Conservation (phyloP, 2,329 filamentous ascomycete genomes). For the Fusarium pseudocircinatum region DNA sequence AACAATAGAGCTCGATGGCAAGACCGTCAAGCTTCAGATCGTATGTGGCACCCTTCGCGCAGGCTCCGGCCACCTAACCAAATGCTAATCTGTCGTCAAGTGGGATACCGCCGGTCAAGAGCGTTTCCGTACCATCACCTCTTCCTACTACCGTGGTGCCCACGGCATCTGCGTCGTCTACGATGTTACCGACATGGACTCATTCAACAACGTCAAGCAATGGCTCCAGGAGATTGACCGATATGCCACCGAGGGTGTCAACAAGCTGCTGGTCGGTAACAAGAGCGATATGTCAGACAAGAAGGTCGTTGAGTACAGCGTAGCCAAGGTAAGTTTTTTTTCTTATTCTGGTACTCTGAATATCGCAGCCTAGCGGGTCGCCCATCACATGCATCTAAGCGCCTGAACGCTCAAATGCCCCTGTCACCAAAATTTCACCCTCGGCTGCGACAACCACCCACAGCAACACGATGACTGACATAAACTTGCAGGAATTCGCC, state of each 20-base stretch:
- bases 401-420: conserved; percentile 6
- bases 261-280: conserved; percentile 99
- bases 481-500: conserved; percentile 82
- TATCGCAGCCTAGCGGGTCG: neutral
- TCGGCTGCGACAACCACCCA: neutral
- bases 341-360: neutral
- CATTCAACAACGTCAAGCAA: conserved; percentile 99
- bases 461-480: conserved; percentile 31
- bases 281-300: conserved; percentile 99
- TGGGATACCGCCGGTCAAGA: conserved; percentile 99
- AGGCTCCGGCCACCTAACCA: neutral
- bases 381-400: conserved; percentile 38
- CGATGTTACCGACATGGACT: conserved; percentile 99
- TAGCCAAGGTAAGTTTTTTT: conserved; percentile 82
- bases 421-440: conserved; percentile 16
- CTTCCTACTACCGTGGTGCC: conserved; percentile 98
- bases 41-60: conserved; percentile 64
- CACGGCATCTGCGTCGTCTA: conserved; percentile 99
- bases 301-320: conserved; percentile 99
- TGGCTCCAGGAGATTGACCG: conserved; percentile 99
- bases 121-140: conserved; percentile 99
- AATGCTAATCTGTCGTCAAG: conserved; percentile 57
- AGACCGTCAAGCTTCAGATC: conserved; percentile 99
- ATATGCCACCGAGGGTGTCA: conserved; percentile 98
- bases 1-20: conserved; percentile 98